Evolutionary conservation across 176 grass and related monocot species (phyloP), one percentile per base, ranked within the genome.

Genomic region (Musa beccarii): DNA sequence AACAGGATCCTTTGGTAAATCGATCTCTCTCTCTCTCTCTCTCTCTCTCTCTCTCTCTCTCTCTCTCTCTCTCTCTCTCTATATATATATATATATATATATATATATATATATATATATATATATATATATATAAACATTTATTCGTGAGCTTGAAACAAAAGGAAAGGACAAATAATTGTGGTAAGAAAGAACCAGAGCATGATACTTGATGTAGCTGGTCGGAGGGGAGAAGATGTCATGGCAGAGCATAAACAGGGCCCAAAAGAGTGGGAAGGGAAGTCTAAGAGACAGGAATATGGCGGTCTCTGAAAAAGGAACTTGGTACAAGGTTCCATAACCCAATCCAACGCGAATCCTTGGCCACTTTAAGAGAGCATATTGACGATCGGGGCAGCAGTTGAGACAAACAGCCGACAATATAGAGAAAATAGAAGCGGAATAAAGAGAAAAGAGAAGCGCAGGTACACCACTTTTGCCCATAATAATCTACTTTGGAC

Each of bases 261-360:
- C 22, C 9, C 26, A 73, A 73, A 74, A 57, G 52, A 2, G 53
- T 71, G 20, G 72, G 72, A 26, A 17, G 52, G 56, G 72, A 56
- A 51, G 52, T 13, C 43, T 50, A 71, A 51, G 5, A 49, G 7
- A 71, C 43, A 51, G 52, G 52, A 74, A 74, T 34, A 74, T 57
- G 21, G 72, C 72, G 52, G 13, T 15, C 72, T 25, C 24, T 1
- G 11, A 3, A 15, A 57, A n/a, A 50, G 26, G 49, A 15, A 15
- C 7, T 11, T 43, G 53, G 22, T 56, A 54, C 20, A 74, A 22
- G 50, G 71, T 54, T 26, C 71, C 5, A 54, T 9, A 73, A 22
- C 21, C 72, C 19, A 55, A 43, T 21, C 72, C 72, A 57, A 55
- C 72, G 29, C 22, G 51, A 56, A 74, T 55, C 53, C 52, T 17